Percentiles rank a stretch among this genome's conserved stretches.
phyloP scores from a whole-genome alignment of 768 basidiomycete genomes.

The Megacollybia marginata region DNA sequence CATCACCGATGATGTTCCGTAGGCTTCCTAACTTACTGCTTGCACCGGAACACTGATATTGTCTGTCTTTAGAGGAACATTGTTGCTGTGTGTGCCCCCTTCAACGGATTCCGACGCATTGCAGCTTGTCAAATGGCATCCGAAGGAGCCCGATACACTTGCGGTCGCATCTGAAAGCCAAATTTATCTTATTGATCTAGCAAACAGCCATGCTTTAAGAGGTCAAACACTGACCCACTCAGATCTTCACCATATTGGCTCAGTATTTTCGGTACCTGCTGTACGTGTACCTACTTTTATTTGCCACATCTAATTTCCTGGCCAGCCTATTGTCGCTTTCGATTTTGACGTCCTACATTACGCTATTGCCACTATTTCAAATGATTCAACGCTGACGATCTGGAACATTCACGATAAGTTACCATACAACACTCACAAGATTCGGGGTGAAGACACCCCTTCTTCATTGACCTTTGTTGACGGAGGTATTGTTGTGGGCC shows the following conservation, averaged over 20 bases:
- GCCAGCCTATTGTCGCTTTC: conserved; percentile 74
- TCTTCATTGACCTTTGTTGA: conserved; percentile 84
- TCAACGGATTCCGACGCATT: conserved; percentile 52
- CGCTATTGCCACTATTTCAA: conserved; percentile 74
- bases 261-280: conserved; percentile 61
- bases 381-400: conserved; percentile 72
- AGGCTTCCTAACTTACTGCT: conserved; percentile 24
- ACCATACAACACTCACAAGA: conserved; percentile 68
- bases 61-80: conserved; percentile 41
- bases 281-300: conserved; percentile 32
- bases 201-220: conserved; percentile 50
- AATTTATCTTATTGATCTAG: conserved; percentile 70
- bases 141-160: conserved; percentile 69
- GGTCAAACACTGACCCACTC: conserved; percentile 62
- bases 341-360: conserved; percentile 77
- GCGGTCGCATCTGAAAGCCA: conserved; percentile 78
- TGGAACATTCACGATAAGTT: conserved; percentile 78
- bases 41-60: conserved; percentile 3
- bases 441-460: conserved; percentile 73
- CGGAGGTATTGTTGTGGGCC: conserved; percentile 76
- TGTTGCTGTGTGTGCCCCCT: conserved; percentile 66
- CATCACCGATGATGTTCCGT: conserved; percentile 85
- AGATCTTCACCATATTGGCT: conserved; percentile 62
- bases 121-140: conserved; percentile 85
- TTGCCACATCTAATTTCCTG: background rate